Evolutionary conservation across 1,139 yeast species (phyloP).

Genomic region (Saccharomycopsis hybrid): DNA sequence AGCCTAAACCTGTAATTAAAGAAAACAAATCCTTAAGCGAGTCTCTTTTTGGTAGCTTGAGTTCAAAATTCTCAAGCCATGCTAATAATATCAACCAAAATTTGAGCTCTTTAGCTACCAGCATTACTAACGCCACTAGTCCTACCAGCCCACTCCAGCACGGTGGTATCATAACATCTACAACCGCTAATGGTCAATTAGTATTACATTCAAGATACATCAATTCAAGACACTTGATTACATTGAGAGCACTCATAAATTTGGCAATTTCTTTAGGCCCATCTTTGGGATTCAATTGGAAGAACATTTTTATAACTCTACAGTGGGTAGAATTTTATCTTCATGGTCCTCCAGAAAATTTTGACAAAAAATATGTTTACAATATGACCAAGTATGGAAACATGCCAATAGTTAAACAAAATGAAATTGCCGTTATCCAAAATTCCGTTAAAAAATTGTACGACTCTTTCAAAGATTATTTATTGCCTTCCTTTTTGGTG

Average conservation of each 20-base stretch:
- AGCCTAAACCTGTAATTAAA: neutral
- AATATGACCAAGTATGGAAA: conserved; percentile 22
- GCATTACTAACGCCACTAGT: conserved; percentile 24
- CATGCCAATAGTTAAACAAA: conserved; percentile 21
- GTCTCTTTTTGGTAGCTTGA: conserved; percentile 53
- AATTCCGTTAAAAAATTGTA: conserved; percentile 50
- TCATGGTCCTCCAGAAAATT: conserved; percentile 52
- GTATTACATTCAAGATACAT: conserved; percentile 39
- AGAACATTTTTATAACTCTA: conserved; percentile 55
- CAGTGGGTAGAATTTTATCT: conserved; percentile 69
- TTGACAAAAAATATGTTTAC: conserved; percentile 27
- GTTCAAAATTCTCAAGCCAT: conserved; percentile 31
- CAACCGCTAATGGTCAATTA: conserved; percentile 8
- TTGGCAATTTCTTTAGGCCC: conserved; percentile 77
- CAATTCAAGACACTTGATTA: conserved; percentile 61
- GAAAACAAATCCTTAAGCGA: conserved; percentile 38
- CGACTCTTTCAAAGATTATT: conserved; percentile 54
- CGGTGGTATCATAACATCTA: neutral
- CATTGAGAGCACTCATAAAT: conserved; percentile 71
- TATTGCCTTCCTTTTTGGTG: conserved; percentile 41
- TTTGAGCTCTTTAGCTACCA: conserved; percentile 12
- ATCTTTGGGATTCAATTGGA: conserved; percentile 63
- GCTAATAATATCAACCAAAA: conserved; percentile 13
- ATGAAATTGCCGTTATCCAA: conserved; percentile 50
- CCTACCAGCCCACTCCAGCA: conserved; percentile 11